Evolutionary conservation across 495 filamentous ascomycete species (phyloP).

Genomic region (Xylaria grammica): DNA sequence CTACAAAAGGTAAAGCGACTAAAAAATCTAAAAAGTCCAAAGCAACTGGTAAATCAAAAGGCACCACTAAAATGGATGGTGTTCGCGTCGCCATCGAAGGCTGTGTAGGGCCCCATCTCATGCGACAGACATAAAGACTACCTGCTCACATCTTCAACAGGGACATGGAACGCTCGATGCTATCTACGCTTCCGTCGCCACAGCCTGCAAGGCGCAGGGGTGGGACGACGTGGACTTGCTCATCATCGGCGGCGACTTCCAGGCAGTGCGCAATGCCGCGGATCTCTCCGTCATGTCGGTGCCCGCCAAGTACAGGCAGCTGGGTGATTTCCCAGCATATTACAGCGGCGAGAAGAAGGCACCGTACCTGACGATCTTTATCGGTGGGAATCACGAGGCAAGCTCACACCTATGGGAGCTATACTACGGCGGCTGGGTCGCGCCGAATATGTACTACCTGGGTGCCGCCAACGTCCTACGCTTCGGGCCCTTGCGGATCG

Average conservation of each 20-base stretch:
- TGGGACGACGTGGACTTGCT: slow-evolving; percentile 82
- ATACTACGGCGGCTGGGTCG: slow-evolving; percentile 96
- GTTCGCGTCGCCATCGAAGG: slow-evolving; percentile 72
- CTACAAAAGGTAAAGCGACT: no score
- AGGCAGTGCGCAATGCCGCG: slow-evolving; percentile 85
- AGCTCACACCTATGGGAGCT: slow-evolving; percentile 85
- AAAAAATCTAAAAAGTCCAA: no score
- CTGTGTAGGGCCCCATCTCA: slow-evolving; percentile 64
- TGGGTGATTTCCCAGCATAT: slow-evolving; percentile 92
- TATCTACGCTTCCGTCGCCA: slow-evolving; percentile 79
- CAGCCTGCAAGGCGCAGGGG: slow-evolving; percentile 63
- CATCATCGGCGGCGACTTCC: slow-evolving; percentile 91
- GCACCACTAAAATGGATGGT: slow-evolving; percentile 39
- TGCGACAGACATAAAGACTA: not conserved
- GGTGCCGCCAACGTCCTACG: slow-evolving; percentile 88
- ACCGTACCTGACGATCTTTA: slow-evolving; percentile 88
- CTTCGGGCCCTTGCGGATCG: slow-evolving; percentile 82
- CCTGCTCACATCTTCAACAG: slow-evolving; percentile 46
- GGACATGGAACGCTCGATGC: slow-evolving; percentile 89
- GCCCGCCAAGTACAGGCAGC: slow-evolving; percentile 77
- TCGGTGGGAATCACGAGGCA: slow-evolving; percentile 94
- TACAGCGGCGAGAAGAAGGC: slow-evolving; percentile 79
- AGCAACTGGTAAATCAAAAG: no score
- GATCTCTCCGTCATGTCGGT: slow-evolving; percentile 88
- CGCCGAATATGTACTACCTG: slow-evolving; percentile 95